phyloP scores from a whole-genome alignment of 306 rosid species.

The Castanea sativa region DNA sequence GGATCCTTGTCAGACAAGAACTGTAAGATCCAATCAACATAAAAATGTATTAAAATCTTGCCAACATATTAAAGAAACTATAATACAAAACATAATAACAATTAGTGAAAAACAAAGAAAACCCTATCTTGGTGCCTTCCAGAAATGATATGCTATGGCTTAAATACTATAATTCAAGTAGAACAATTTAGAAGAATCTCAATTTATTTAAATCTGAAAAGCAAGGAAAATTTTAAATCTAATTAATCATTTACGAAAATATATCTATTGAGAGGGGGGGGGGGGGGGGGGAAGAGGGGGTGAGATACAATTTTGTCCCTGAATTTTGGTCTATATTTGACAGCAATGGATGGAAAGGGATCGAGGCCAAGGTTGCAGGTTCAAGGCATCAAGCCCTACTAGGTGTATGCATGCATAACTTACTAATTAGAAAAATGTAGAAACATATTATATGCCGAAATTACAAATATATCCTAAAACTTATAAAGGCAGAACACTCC shows the following conservation, averaged over 20 bases:
- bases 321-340: no score
- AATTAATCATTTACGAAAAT: background rate
- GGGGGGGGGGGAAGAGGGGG: no score
- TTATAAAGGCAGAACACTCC: no score
- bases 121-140: background rate
- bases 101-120: background rate
- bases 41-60: background rate
- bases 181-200: background rate
- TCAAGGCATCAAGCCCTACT: no score
- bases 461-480: no score
- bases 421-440: no score
- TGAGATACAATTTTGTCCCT: no score
- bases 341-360: no score
- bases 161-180: background rate
- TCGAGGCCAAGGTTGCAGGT: no score
- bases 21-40: slow-evolving; percentile 34
- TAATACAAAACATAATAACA: background rate
- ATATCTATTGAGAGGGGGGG: no score
- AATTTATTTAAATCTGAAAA: background rate
- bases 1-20: slow-evolving; percentile 92
- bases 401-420: no score
- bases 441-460: no score
- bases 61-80: background rate
- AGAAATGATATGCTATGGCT: background rate
- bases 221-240: background rate